Evolutionary conservation across 1,284 basidiomycete genomes (phyloP).

Genomic region (Bondarzewia mesenterica): DNA sequence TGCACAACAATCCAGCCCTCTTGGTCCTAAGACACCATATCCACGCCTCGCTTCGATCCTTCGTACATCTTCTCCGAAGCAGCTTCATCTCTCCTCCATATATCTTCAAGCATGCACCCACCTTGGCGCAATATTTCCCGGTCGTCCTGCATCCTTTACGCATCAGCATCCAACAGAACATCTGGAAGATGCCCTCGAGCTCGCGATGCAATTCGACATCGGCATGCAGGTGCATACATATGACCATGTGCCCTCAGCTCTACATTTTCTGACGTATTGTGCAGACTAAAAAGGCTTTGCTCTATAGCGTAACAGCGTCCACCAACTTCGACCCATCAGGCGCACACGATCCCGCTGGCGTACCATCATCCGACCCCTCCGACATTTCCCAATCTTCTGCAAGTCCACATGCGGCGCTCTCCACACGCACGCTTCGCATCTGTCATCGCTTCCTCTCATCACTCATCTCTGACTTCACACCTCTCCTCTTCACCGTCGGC

Average conservation of each 20-base stretch:
- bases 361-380: slow-evolving; percentile 9
- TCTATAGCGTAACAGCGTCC: slow-evolving; percentile 52
- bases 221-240: slow-evolving; percentile 26
- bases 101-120: slow-evolving; percentile 33
- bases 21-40: slow-evolving; percentile 34
- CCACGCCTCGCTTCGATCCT: slow-evolving; percentile 40
- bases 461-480: slow-evolving; percentile 58
- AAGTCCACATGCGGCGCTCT: slow-evolving; percentile 14
- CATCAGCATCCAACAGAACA: slow-evolving; percentile 22
- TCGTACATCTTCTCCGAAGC: slow-evolving; percentile 42
- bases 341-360: slow-evolving; percentile 18
- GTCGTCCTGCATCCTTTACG: slow-evolving; percentile 27
- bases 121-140: slow-evolving; percentile 35
- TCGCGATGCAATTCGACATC: slow-evolving; percentile 38
- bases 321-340: slow-evolving; percentile 35
- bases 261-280: not conserved
- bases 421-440: slow-evolving; percentile 16
- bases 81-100: slow-evolving; percentile 47
- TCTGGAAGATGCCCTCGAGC: slow-evolving; percentile 40
- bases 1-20: slow-evolving; percentile 28
- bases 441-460: slow-evolving; percentile 22
- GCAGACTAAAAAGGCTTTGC: slow-evolving; percentile 52
- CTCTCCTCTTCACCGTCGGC: slow-evolving; percentile 62
- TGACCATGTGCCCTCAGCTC: not conserved
- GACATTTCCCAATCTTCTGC: not conserved